These are phyloP conservation scores for Penicillium pancosmium DNA, from an alignment of 495 filamentous ascomycete genomes.

Conservation along the genomic window DNA sequence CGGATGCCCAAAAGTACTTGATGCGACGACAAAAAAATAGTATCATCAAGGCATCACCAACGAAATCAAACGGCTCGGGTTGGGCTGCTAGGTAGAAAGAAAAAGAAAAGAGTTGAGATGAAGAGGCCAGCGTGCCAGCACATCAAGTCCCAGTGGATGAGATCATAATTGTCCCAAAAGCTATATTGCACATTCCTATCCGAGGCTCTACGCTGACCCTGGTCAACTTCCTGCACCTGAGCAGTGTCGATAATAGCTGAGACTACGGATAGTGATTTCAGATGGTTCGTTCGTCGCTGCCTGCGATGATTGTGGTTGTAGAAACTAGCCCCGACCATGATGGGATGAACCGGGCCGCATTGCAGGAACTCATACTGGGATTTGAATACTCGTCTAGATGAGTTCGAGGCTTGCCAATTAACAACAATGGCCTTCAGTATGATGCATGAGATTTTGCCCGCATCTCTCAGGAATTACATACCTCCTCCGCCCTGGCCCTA, in stretches of 20 bases:
- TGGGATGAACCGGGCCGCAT: conserved; percentile 36
- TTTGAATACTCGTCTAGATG: conserved; percentile 11
- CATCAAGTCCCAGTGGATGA: conserved; percentile 28
- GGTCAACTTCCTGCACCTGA: not conserved
- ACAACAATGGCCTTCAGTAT: not conserved
- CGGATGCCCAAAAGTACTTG: conserved; percentile 16
- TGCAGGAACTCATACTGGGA: conserved; percentile 33
- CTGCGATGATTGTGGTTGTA: too few species aligned
- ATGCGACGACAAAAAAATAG: not conserved
- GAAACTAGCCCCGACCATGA: too few species aligned
- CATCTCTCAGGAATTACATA: not conserved
- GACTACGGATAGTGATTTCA: not conserved
- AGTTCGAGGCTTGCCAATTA: not conserved
- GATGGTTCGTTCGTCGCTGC: too few species aligned
- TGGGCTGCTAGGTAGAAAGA: conserved; percentile 14
- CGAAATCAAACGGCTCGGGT: conserved; percentile 1
- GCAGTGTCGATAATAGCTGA: conserved; percentile 1
- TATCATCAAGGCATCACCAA: conserved; percentile 7
- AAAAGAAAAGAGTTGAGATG: conserved; percentile 2
- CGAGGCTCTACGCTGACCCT: not conserved
- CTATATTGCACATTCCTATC: too few species aligned
- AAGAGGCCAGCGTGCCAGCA: conserved; percentile 32
- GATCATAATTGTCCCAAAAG: conserved; percentile 12
- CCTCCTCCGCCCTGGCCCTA: not conserved
- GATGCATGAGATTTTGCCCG: not conserved